A percentile compares a stretch with the other conserved stretches of the same genome.
Conservation (phyloP, 2,329 filamentous ascomycete genomes). For the Sporothrix pseudoabietina region DNA sequence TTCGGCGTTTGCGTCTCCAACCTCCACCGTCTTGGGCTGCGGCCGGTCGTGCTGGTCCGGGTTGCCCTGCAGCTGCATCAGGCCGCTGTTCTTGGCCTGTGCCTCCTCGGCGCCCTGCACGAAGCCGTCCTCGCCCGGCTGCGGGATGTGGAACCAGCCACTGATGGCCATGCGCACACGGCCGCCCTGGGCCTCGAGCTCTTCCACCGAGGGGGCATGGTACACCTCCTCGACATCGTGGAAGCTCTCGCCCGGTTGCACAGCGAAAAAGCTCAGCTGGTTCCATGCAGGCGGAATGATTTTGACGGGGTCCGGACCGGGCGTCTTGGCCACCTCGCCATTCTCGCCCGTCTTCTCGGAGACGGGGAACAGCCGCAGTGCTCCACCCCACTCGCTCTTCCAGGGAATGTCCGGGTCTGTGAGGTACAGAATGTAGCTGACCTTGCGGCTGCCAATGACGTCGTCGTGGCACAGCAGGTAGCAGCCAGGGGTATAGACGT, state of each 20-base stretch:
- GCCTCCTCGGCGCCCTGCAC: conserved; percentile 85
- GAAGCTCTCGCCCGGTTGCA: conserved; percentile 97
- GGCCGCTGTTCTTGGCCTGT: conserved; percentile 82
- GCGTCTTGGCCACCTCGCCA: conserved; percentile 76
- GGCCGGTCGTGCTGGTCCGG: conserved; percentile 87
- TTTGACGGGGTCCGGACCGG: conserved; percentile 74
- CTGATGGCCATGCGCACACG: conserved; percentile 95
- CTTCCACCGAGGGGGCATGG: conserved; percentile 59
- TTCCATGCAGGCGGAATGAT: conserved; percentile 95
- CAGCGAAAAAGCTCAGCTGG: conserved; percentile 96
- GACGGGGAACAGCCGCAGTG: conserved; percentile 81
- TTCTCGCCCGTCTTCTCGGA: conserved; percentile 65
- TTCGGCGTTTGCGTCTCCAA: conserved; percentile 23
- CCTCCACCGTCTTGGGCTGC: conserved; percentile 57
- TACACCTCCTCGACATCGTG: conserved; percentile 99
- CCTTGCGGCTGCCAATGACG: conserved; percentile 92
- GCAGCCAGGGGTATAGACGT: conserved; percentile 95
- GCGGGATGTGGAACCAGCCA: conserved; percentile 98
- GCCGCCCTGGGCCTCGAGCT: conserved; percentile 68
- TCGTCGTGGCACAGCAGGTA: conserved; percentile 97
- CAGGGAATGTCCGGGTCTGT: conserved; percentile 89
- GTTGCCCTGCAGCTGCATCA: conserved; percentile 90
- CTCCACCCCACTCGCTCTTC: conserved; percentile 91
- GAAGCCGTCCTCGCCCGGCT: conserved; percentile 89
- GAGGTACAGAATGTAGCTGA: conserved; percentile 96